These are phyloP conservation scores for Chernovozyma aurita DNA, from an alignment of 1,139 yeast species.

Conservation along the genomic window DNA sequence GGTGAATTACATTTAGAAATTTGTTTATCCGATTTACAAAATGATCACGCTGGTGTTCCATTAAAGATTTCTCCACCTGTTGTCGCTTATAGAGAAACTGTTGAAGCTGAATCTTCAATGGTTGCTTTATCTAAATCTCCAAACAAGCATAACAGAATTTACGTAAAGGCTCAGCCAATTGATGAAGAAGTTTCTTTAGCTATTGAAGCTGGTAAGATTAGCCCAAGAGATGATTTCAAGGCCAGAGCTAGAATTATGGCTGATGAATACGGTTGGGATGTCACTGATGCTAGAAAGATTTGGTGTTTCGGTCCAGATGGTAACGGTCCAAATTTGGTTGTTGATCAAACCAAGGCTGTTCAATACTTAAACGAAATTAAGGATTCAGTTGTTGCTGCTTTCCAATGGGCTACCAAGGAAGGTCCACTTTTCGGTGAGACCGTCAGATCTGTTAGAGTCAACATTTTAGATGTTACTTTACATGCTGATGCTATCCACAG, in stretches of 20 bases:
- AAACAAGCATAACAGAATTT: slow-evolving; percentile 99
- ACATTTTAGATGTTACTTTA: slow-evolving; percentile 98
- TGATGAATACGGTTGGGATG: slow-evolving; percentile 99
- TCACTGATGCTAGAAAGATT: slow-evolving; percentile 99
- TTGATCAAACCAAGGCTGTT: slow-evolving; percentile 99
- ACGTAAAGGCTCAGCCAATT: slow-evolving; percentile 94
- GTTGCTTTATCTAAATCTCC: slow-evolving; percentile 98
- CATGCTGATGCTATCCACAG: slow-evolving; percentile 99
- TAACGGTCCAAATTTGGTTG: slow-evolving; percentile 97
- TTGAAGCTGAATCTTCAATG: slow-evolving; percentile 89
- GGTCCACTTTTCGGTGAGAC: slow-evolving; percentile 98
- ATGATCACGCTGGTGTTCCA: slow-evolving; percentile 99
- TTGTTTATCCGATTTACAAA: slow-evolving; percentile 92
- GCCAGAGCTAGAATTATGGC: slow-evolving; percentile 99
- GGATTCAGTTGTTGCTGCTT: slow-evolving; percentile 99
- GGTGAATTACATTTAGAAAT: slow-evolving; percentile 99
- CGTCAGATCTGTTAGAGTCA: slow-evolving; percentile 93
- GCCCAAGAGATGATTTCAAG: slow-evolving; percentile 98
- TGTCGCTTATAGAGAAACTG: slow-evolving; percentile 99
- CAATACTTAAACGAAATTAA: slow-evolving; percentile 98
- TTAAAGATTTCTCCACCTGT: slow-evolving; percentile 97
- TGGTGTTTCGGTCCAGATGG: slow-evolving; percentile 99
- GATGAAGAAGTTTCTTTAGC: slow-evolving; percentile 91
- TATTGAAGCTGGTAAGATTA: slow-evolving; percentile 87
- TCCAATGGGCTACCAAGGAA: slow-evolving; percentile 99